Evolutionary conservation across 495 filamentous ascomycete genomes (phyloP).

Genomic region (Penicillium parvum): DNA sequence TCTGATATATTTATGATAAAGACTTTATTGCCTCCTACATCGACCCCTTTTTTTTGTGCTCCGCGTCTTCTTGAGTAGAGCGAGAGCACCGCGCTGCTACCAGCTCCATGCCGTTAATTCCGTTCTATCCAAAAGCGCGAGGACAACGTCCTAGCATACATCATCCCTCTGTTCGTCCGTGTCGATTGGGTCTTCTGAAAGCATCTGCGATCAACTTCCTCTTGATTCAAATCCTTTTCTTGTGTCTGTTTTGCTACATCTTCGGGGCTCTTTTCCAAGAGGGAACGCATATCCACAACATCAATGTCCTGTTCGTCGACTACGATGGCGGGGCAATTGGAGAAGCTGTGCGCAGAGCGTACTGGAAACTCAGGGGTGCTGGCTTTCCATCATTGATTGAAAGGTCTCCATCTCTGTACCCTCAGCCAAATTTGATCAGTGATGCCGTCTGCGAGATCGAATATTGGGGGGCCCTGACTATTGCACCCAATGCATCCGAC

Average conservation of each 20-base stretch:
- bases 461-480: conserved; percentile 48
- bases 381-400: conserved; percentile 41
- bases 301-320: conserved; percentile 47
- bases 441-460: conserved; percentile 38
- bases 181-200: conserved; percentile 18
- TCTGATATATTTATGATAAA: no score
- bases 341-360: conserved; percentile 35
- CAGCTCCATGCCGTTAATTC: no score
- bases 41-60: no score
- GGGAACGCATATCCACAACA: conserved; percentile 31
- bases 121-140: conserved; percentile 24
- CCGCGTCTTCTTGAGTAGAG: no score
- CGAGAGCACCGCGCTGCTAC: no score
- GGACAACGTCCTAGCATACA: conserved; percentile 18
- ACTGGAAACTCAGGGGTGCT: conserved; percentile 30
- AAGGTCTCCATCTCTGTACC: conserved; percentile 21
- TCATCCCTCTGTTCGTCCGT: conserved; percentile 18
- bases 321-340: conserved; percentile 49
- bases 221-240: conserved; percentile 35
- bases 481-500: conserved; percentile 31
- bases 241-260: conserved; percentile 42
- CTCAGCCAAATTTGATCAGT: conserved; percentile 17
- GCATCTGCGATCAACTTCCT: conserved; percentile 18
- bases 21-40: no score
- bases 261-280: conserved; percentile 46